Evolutionary conservation across 768 basidiomycete species (phyloP).

Genomic region (Russula brevipes): DNA sequence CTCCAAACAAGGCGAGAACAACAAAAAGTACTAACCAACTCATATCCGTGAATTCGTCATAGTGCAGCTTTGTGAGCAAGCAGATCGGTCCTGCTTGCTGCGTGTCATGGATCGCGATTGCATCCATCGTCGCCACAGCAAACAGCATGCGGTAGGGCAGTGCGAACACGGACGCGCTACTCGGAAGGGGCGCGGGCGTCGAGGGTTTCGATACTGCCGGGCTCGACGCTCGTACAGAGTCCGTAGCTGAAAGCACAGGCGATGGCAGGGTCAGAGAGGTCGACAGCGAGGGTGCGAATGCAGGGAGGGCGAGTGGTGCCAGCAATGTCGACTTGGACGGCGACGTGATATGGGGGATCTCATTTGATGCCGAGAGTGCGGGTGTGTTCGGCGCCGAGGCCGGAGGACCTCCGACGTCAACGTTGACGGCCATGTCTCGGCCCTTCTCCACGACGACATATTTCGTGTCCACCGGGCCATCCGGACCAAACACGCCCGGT

Average conservation of each 20-base stretch:
- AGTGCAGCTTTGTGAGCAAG: constrained; percentile 89
- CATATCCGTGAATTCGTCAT: constrained; percentile 96
- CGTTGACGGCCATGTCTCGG: constrained; percentile 51
- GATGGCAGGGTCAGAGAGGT: constrained; percentile 35
- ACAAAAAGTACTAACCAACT: constrained; percentile 63
- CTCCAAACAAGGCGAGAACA: not conserved
- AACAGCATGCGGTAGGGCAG: constrained; percentile 92
- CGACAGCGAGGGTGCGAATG: constrained; percentile 5
- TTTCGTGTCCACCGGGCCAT: constrained; percentile 40
- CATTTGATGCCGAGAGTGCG: constrained; percentile 19
- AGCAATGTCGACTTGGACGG: constrained; percentile 24
- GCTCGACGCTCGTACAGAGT: constrained; percentile 34
- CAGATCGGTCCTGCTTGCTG: constrained; percentile 92
- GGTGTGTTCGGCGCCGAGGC: constrained; percentile 11
- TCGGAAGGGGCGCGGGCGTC: constrained; percentile 46
- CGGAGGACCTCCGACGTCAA: constrained; percentile 41
- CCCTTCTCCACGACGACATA: constrained; percentile 65
- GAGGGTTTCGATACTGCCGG: constrained; percentile 36
- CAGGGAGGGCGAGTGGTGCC: constrained; percentile 23
- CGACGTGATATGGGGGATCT: constrained; percentile 24
- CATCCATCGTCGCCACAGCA: constrained; percentile 95
- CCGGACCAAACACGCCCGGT: constrained; percentile 42
- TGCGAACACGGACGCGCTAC: constrained; percentile 69
- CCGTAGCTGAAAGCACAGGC: constrained; percentile 50
- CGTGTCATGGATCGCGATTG: constrained; percentile 91